Base-by-base conservation (phyloP, 768 basidiomycete species). In the Hericium erinaceus region DNA sequence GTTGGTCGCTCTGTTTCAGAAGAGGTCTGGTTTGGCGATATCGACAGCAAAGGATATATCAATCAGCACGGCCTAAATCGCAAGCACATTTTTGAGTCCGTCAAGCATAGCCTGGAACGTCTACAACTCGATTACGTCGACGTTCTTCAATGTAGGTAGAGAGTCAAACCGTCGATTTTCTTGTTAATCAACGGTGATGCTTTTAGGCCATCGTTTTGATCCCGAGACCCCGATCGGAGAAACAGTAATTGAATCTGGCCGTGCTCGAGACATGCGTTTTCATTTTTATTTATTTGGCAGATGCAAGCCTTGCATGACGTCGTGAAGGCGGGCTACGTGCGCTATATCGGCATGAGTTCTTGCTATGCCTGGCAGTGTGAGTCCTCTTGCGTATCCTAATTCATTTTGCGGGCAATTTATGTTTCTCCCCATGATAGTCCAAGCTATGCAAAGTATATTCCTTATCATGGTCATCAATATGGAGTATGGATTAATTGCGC, bases 61-160 rank as follows among this genome's bases (percentile, higher is more conserved):
- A 78, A 77, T 57, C 69, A 73, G 48, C 44, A 65, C 11, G 73
- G 73, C 3, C 61, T 70, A 3, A 69, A 62, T 53, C 68, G 76
- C 39, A 77, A 80, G 73, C 78, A 80, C 65, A 83, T 86, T 65
- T 85, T 85, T 60, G 82, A 80, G 39, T 70, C 78, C 13, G 76
- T 79, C 12, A 82, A 82, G 61, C 68, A 70, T 22, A 81, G 80
- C 54, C 67, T 89, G 56, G 69, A 84, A 62, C 75, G 87, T 38
- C 73, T 90, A 7, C 83, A 87, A 51, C 69, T 86, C 37, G 87
- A 89, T 54, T 89, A 88, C 59, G 74, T 91, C 61, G 88, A 89
- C 65, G 68, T 89, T 1, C 69, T 87, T 6, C 85, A 88, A 71
- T 85, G 85, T 75, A 49, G 39, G 58, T 55, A 33, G 6, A 33